Conservation (phyloP, 176 grass and related monocot species). For the Hordeum vulgare region DNA sequence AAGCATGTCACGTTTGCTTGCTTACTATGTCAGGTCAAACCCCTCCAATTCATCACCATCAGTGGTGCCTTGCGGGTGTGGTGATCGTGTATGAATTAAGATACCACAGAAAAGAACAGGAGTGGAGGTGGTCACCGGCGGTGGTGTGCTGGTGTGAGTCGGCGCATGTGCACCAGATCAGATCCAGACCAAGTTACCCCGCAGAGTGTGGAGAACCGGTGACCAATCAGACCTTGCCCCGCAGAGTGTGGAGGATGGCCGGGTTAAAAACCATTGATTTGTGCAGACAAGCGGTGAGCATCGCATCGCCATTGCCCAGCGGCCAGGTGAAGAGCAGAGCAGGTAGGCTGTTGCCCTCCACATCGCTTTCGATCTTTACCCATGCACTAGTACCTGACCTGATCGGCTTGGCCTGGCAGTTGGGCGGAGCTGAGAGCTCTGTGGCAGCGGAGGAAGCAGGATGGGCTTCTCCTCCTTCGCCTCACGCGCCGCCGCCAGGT, state of each 20-base stretch:
- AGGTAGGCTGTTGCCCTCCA: background rate
- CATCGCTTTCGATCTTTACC: conserved; percentile 7
- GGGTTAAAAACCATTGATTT: background rate
- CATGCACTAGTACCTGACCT: background rate
- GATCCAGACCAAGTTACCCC: background rate
- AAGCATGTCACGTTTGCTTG: background rate
- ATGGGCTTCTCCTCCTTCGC: conserved; percentile 48
- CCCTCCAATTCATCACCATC: background rate
- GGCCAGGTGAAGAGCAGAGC: background rate
- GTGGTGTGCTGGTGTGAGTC: background rate
- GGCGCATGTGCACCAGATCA: background rate
- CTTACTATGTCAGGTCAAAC: background rate
- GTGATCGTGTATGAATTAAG: background rate
- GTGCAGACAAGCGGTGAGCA: background rate
- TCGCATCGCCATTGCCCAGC: background rate
- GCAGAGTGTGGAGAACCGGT: background rate
- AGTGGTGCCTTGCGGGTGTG: background rate
- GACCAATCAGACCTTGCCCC: background rate
- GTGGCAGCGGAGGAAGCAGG: background rate
- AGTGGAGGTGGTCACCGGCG: background rate
- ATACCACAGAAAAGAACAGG: background rate
- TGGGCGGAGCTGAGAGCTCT: background rate
- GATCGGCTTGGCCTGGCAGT: background rate
- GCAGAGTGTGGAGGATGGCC: background rate
- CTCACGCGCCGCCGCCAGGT: conserved; percentile 21